Evolutionary conservation across 192 early-diverging fungal species (phyloP), one percentile per base, ranked within the genome.

Genomic region (Umbelopsis vinacea): DNA sequence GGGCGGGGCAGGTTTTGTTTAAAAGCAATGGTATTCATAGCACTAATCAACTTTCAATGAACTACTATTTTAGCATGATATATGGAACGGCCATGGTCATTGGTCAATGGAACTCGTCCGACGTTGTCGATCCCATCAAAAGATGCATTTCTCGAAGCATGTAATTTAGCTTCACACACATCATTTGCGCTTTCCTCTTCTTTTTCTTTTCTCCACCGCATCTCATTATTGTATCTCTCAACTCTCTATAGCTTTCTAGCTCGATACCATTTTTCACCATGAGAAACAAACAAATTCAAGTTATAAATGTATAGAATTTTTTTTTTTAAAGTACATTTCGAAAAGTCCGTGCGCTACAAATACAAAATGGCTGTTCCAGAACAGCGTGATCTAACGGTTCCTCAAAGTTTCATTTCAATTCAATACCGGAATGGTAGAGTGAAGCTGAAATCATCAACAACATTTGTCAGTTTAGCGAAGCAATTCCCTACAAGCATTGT

Each of bases 21-120:
- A 15, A 6, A 0, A 17, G 11, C 6, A 21, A 9, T 14, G 0
- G n/a, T 46, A 52, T 7, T 10, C 1, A 15, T 14, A 66, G 37
- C 52, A 12, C 15, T 19, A 26, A 23, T 26, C 11, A 33, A 21
- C n/a, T n/a, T n/a, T 45, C 23, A 26, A n/a, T n/a, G n/a, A 37
- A 35, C 53, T 6, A 45, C 45, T 45, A 15, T 68, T 22, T 66
- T 75, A 75, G 74, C 29, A 75, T 75, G 74, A 15, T 75, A 22
- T 70, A 52, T 50, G 67, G 69, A 9, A 67, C 68, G 9, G 55
- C 29, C 24, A 46, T 66, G 24, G 69, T 68, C 9, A 35, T 75
- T 29, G 43, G 22, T 17, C 67, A 75, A 23, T 75, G 74, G 74
- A 75, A 75, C 35, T 75, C 74, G 15, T 53, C 68, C 4, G 74